Base-by-base conservation (phyloP, 2,329 filamentous ascomycete species). In the Hypoxylon sp. region DNA sequence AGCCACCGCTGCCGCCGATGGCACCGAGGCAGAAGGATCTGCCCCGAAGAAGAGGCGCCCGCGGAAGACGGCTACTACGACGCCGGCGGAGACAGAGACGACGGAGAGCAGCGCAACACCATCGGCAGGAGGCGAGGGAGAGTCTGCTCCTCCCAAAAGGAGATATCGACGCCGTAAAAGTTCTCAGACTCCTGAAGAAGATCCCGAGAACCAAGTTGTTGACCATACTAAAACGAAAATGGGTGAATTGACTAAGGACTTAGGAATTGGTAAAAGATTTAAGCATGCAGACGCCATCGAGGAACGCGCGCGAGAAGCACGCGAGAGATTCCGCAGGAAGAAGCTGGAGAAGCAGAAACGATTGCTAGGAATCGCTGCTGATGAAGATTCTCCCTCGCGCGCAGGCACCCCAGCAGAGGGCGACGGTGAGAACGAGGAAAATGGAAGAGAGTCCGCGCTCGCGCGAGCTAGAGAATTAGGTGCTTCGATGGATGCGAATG, bases 241-340 rank as follows among this genome's bases (percentile, higher is more conserved):
- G 89, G 86, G 85, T 46, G 91, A 93, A 63, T 80, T 96, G 2
- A 92, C 89, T 53, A 87, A 86, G 67, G 91, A 93, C 74, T 81
- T 91, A 57, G 85, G 86, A 21, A 90, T 91, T 61, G 93, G 93
- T 63, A 92, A 91, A 77, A 89, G 91, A 65, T 94, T 93, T 61
- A 90, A 89, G 74, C 86, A 90, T 2, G 91, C 93, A 72, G 88
- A 90, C 73, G 89, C 91, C 74, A 89, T 96, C 73, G 87, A 89
- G 45, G 85, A 90, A 70, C 88, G 92, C 46, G 86, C 93, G 80
- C 81, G 86, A 55, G 81, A 83, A 60, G 73, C 74, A 28, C 76
- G 76, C 23, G 72, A 70, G 36, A 73, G 66, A 28, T 70, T 74
- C 38, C 81, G 80, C 59, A 73, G 69, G 81, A 83, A 48, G 81